phyloP scores from a whole-genome alignment of 257 asterid genomes.

The Orobanche coerulescens region DNA sequence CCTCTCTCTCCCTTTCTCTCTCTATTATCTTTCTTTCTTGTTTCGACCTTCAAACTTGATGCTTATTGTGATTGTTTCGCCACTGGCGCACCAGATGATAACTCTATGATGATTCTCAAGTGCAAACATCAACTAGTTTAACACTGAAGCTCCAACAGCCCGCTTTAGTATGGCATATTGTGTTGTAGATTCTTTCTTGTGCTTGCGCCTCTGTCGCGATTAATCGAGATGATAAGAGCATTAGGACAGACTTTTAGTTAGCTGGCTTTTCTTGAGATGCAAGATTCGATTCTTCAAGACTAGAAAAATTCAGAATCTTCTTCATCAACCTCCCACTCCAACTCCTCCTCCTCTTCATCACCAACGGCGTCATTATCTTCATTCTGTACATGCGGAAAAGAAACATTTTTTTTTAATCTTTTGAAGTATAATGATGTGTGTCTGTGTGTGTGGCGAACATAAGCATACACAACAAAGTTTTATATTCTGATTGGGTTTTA shows the following conservation, averaged over 20 bases:
- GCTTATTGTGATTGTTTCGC: too few species aligned
- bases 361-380: conserved; percentile 46
- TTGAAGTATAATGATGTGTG: not conserved
- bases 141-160: not conserved
- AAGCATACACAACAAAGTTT: not conserved
- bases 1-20: too few species aligned
- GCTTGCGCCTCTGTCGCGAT: conserved; percentile 7
- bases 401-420: not conserved
- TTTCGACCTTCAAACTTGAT: too few species aligned
- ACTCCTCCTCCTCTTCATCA: conserved; percentile 43
- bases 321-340: conserved; percentile 40
- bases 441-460: not conserved
- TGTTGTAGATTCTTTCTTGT: not conserved
- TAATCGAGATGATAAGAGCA: not conserved
- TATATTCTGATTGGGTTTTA: too few species aligned
- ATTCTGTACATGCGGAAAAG: conserved; percentile 30
- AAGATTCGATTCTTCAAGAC: conserved; percentile 25
- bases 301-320: conserved; percentile 25
- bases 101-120: conserved; percentile 21
- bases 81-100: too few species aligned
- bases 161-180: conserved; percentile 6
- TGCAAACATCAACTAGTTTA: not conserved
- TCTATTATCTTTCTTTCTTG: too few species aligned
- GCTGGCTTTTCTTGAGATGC: conserved; percentile 14
- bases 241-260: not conserved